phyloP scores from a whole-genome alignment of 1,284 basidiomycete genomes.

The Laetiporus sulphureus region DNA sequence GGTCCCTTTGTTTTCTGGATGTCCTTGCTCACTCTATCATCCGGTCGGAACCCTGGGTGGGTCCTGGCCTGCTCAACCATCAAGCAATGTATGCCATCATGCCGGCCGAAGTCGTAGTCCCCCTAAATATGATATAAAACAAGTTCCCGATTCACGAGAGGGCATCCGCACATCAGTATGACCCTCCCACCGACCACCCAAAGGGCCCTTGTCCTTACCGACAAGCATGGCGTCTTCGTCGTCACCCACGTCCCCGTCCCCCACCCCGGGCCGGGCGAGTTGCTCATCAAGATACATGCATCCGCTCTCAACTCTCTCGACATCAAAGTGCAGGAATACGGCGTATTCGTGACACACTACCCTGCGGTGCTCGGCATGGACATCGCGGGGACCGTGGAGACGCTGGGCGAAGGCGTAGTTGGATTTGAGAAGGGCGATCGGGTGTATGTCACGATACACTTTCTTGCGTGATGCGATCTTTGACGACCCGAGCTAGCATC shows the following conservation, averaged over 20 bases:
- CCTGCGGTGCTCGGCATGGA: constrained; percentile 40
- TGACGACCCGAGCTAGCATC: constrained; percentile 25
- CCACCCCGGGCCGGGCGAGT: constrained; percentile 8
- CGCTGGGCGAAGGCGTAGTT: constrained; percentile 35
- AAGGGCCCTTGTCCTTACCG: background rate
- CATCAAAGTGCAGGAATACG: constrained; percentile 29
- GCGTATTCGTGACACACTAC: constrained; percentile 18
- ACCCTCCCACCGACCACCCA: too few species aligned
- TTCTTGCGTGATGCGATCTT: background rate
- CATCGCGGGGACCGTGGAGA: constrained; percentile 38
- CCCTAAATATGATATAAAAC: too few species aligned
- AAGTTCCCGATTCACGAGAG: too few species aligned
- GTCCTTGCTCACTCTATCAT: too few species aligned
- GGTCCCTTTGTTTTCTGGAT: too few species aligned
- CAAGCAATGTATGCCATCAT: too few species aligned
- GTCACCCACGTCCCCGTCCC: background rate
- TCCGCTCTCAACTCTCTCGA: constrained; percentile 32
- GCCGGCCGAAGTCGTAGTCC: too few species aligned
- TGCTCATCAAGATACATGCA: constrained; percentile 29
- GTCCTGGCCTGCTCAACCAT: too few species aligned
- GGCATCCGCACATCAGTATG: too few species aligned
- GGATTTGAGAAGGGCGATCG: constrained; percentile 39
- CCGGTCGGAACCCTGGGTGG: too few species aligned
- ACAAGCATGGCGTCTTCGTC: background rate
- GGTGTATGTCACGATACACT: constrained; percentile 27